Conservation (phyloP, 2,329 filamentous ascomycete species). For the Coniochaeta sp. region DNA sequence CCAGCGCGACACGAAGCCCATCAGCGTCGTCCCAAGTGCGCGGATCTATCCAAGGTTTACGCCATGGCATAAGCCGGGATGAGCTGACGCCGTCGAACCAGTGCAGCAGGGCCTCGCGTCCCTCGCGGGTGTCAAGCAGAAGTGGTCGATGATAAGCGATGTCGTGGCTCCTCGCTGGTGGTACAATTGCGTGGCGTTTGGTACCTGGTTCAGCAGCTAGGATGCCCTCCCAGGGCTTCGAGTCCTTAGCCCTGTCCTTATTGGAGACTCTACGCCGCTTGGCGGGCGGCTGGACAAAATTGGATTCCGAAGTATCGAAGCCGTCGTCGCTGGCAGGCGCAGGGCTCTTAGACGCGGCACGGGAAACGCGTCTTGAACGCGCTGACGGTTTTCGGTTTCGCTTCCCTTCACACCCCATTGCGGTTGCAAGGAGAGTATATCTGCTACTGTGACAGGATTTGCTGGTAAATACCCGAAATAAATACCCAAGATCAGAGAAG, state of each 20-base stretch:
- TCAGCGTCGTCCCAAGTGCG: slow-evolving; percentile 14
- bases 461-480: too few species aligned
- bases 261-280: neutral
- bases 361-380: neutral
- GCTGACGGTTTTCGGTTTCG: neutral
- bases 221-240: slow-evolving; percentile 2
- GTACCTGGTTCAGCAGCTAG: neutral
- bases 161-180: slow-evolving; percentile 18
- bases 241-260: neutral
- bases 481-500: neutral
- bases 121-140: slow-evolving; percentile 30
- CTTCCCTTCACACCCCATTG: neutral
- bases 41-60: slow-evolving; percentile 48
- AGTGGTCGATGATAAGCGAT: slow-evolving; percentile 41
- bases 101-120: slow-evolving; percentile 31
- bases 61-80: slow-evolving; percentile 49
- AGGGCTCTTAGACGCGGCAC: too few species aligned
- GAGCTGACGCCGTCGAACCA: slow-evolving; percentile 45
- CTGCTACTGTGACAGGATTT: too few species aligned
- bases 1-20: slow-evolving; percentile 33
- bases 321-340: neutral
- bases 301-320: neutral
- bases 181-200: slow-evolving; percentile 14
- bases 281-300: neutral
- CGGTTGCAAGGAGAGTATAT: too few species aligned